These are phyloP conservation scores for Scheffersomyces lignosus DNA, from an alignment of 805 yeast genomes.

Conservation along the genomic window DNA sequence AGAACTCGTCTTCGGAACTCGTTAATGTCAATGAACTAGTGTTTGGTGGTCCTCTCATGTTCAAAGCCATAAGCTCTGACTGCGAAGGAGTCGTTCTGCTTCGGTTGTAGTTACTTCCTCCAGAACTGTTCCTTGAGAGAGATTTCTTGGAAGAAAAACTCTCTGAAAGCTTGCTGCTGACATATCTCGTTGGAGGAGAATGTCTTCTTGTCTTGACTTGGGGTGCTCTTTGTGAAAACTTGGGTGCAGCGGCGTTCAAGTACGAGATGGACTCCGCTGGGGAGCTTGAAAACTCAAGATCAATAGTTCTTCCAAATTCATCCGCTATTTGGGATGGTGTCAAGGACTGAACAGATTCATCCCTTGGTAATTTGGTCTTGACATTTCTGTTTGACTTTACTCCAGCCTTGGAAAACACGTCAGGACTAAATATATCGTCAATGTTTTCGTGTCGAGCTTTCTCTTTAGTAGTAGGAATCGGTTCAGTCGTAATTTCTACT, in stretches of 20 bases:
- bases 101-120: constrained; percentile 2
- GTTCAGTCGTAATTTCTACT: neutral
- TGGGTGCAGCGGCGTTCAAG: neutral
- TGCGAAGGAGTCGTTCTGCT: neutral
- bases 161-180: no score
- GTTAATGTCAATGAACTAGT: constrained; percentile 9
- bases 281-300: constrained; percentile 10
- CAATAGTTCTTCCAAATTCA: constrained; percentile 30
- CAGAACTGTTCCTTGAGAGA: neutral
- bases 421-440: constrained; percentile 1
- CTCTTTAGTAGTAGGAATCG: neutral
- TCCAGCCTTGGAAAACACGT: neutral
- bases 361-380: constrained; percentile 6
- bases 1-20: constrained; percentile 35
- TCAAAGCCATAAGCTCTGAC: neutral
- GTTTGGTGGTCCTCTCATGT: constrained; percentile 2
- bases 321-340: constrained; percentile 26
- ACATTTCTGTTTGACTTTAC: no score
- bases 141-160: neutral
- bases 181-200: no score
- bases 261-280: neutral
- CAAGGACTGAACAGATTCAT: constrained; percentile 23
- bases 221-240: no score
- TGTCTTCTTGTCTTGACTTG: no score
- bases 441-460: neutral